Evolutionary conservation across 345 rosid species (phyloP), one percentile per base, ranked within the genome.

Genomic region (Theobroma cacao): DNA sequence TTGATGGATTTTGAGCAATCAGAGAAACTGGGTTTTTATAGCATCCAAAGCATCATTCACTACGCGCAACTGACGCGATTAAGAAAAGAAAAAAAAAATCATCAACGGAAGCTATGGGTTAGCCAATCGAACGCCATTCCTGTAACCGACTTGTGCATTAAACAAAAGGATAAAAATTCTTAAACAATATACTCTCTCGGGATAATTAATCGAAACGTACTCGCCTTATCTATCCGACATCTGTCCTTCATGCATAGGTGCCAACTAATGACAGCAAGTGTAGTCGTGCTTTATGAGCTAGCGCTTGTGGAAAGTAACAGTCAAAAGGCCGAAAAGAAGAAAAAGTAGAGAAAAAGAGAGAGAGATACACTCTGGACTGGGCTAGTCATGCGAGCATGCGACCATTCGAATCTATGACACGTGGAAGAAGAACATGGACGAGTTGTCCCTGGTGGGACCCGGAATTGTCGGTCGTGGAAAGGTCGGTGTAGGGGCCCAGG

Each of bases 31-130:
- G 66, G 71, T 0, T 41, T 87, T 81, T 88, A 90, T 88, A 85
- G 85, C 30, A 18, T 40, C 68, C 28, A 40, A 48, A 22, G 78
- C 31, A 52, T 10, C 24, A 26, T 8, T 28, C 11, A 1, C 20
- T 2, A 82, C 90, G 80, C 93, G 86, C n/a, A 58, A 11, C 40
- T n/a, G 65, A 82, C 88, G 79, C 90, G 80, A 76, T 17, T 52
- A 79, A 85, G 78, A 47, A 17, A 75, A 17, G 6, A 33, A 31
- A 22, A 34, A 2, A 20, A 10, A 1, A 43, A 61, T 41, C 17
- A 6, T 33, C 20, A 52, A 65, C n/a, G 22, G 66, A 26, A 10
- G 41, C n/a, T 36, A 31, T 38, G 45, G 45, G 63, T 3, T 11
- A 33, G 50, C 48, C 31, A 73, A 73, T 55, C 50, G 40, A 45